phyloP scores from a whole-genome alignment of 1,139 yeast species.

The Pneumocystis jirovecii region DNA sequence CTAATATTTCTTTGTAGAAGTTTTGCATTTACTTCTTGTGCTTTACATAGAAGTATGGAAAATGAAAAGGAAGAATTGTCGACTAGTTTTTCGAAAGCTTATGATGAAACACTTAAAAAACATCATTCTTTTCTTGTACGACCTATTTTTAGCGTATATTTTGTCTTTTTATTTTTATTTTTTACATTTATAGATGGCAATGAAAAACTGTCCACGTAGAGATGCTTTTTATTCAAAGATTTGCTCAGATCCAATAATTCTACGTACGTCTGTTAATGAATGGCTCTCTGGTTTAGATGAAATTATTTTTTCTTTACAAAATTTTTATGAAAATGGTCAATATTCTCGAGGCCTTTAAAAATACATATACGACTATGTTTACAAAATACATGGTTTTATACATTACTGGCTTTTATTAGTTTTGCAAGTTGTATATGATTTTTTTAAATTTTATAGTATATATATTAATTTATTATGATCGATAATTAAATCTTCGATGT shows the following conservation, averaged over 20 bases:
- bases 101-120: slow-evolving; percentile 61
- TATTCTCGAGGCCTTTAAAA: slow-evolving; percentile 73
- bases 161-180: not conserved
- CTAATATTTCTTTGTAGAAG: slow-evolving; percentile 33
- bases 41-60: slow-evolving; percentile 65
- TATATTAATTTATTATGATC: not conserved
- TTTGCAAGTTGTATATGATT: not conserved
- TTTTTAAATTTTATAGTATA: not conserved
- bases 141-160: slow-evolving; percentile 51
- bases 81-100: slow-evolving; percentile 69
- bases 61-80: slow-evolving; percentile 49
- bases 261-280: slow-evolving; percentile 43
- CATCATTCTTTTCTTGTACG: slow-evolving; percentile 69
- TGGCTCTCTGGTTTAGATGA: slow-evolving; percentile 71
- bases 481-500: not conserved
- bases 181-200: slow-evolving; percentile 39
- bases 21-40: slow-evolving; percentile 73
- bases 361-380: not conserved
- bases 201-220: slow-evolving; percentile 92
- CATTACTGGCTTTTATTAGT: not conserved
- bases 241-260: slow-evolving; percentile 45
- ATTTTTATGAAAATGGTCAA: slow-evolving; percentile 63
- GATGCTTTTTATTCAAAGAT: slow-evolving; percentile 69
- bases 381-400: not conserved
- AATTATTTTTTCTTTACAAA: slow-evolving; percentile 58